A percentile compares a stretch with the other conserved stretches of the same genome.
phyloP scores from a whole-genome alignment of 148 eudicot genomes.

The Rheum nobile region DNA sequence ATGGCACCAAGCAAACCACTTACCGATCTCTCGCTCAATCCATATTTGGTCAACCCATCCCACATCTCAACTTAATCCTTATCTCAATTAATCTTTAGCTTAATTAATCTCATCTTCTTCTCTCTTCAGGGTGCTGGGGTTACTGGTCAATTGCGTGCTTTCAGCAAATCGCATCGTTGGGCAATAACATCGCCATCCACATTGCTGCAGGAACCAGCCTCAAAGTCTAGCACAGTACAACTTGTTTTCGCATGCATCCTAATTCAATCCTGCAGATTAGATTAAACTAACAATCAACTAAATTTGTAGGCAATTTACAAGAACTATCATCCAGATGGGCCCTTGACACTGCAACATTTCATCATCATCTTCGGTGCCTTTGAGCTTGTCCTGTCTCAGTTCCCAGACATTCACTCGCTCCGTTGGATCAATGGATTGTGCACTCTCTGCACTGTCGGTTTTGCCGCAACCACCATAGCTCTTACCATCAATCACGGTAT shows the following conservation, averaged over 20 bases:
- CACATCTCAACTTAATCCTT: neutral
- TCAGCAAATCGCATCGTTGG: constrained; percentile 45
- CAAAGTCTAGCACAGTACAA: too few relatives aligned
- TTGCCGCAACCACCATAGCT: constrained; percentile 36
- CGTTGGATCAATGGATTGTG: constrained; percentile 36
- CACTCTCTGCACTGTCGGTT: constrained; percentile 30
- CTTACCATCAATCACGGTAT: constrained; percentile 29
- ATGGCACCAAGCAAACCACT: constrained; percentile 33
- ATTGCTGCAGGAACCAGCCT: constrained; percentile 48
- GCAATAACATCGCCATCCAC: constrained; percentile 39
- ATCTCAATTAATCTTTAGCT: neutral
- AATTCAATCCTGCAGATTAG: too few relatives aligned
- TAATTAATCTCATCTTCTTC: neutral
- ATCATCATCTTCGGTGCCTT: constrained; percentile 29
- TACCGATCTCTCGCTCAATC: constrained; percentile 30
- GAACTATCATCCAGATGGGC: constrained; percentile 23
- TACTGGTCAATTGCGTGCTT: constrained; percentile 37
- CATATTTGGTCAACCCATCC: constrained; percentile 22
- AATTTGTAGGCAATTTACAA: constrained; percentile 30
- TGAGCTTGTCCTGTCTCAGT: constrained; percentile 34
- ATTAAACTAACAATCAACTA: too few relatives aligned
- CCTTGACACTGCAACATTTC: constrained; percentile 35
- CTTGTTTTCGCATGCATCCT: too few relatives aligned
- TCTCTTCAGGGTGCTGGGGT: constrained; percentile 30
- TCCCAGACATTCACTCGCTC: constrained; percentile 30